Evolutionary conservation across 805 yeast species (phyloP), one percentile per base, ranked within the genome.

Genomic region (Blastobotrys americana): DNA sequence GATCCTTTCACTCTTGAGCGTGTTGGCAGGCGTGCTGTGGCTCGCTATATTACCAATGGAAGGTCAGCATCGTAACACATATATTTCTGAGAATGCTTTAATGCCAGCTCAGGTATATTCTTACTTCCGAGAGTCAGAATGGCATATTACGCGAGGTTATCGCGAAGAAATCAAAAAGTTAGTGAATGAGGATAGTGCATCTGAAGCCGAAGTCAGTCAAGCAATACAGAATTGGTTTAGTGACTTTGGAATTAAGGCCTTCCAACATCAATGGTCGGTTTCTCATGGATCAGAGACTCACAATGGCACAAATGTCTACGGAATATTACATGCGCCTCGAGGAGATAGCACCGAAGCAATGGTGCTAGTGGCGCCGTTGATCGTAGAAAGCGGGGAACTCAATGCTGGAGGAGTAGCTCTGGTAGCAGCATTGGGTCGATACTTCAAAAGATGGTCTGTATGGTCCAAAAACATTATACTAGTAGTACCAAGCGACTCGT

Each of bases 311-410:
- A 74, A 73, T 37, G 67, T 85, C 31, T 93, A 90, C 60, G 95
- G 87, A 0, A 76, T 89, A 3, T 73, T 84, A 64, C 95, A 86
- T 58, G 93, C 96, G 0, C 95, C 97, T 5, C 70, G 96, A 50
- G 97, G 97, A 21, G 97, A 90, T 56, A 93, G 89, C 48, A 88
- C 97, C 1, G 98, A 93, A 63, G 86, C 97, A 0, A 82, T 93
- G 77, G 94, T 89, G 1, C 62, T 93, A 37, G 84, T 81, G 5
- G 87, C 93, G 5, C 97, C 97, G 0, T 93, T 96, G 90, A 62
- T 58, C 40, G 85, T 84, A 43, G 65, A 78, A 4, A 84, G 80
- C 39, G 77, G 76, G 2, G 70, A 72, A 42, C 70, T 66, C 56
- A 93, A 93, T 61, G 71, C 78, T 46, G 95, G 95, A 34, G 98